Base-by-base conservation (phyloP, 2,329 filamentous ascomycete genomes). In the Amesomyces nigricolor region DNA sequence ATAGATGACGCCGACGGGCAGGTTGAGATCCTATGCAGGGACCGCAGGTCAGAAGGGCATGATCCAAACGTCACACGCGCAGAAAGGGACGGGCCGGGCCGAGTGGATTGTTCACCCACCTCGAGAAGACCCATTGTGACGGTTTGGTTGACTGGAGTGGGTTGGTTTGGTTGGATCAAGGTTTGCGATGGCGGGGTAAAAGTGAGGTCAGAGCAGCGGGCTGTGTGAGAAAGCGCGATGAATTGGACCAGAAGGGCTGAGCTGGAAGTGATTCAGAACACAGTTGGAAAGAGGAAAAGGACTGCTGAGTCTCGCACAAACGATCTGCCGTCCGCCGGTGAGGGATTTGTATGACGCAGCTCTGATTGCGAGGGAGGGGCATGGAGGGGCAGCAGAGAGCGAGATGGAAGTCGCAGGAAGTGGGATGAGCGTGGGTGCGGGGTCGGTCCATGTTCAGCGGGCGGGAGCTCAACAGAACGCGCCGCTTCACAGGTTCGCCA, bases 1-100 rank as follows among this genome's bases (percentile, higher is more conserved):
- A 26, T 62, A 62, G 60, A 62, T 60, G 49, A 62, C 60, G 52
- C 60, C 60, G 53, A 40, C 53, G 32, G 60, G 60, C 48, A 62
- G 53, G 22, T 62, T 62, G 51, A 62, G 51, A n/a, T 62, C 60
- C 60, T 61, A 38, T 22, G 11, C n/a, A 32, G 43, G 26, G 10
- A 29, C 13, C 5, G 22, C 19, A 2, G 29, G 52, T 57, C 35
- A 57, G 53, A 43, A 8, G 26, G 9, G 17, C 22, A 32, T 6
- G 16, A 35, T 4, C 6, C 11, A 17, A 9, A 13, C 19, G 22
- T 5, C 14, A 16, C n/a, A n/a, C 40, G 16, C 22, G n/a, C 35
- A 16, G 10, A 14, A 38, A 6, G 32, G 46, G 22, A 26, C 22
- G 22, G 14, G 29, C 29, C n/a, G 45, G 14, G n/a, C 40, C 29